Base-by-base conservation (phyloP, 106 monocot species). In the Cymbidium sinense region DNA sequence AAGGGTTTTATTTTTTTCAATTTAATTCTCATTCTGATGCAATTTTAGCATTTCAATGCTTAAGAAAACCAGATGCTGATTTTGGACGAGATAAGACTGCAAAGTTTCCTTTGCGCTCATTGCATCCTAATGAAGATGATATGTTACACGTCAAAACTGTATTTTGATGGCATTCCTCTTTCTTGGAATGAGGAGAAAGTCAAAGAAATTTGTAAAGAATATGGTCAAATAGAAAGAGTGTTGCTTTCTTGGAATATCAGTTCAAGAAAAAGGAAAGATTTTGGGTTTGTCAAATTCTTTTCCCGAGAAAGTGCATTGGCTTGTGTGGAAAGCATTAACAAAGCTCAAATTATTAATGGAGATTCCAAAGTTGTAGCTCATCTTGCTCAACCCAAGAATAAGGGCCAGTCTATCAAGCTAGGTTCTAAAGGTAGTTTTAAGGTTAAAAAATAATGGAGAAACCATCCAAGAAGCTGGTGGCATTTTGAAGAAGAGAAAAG, bases 1-100 rank as follows among this genome's bases (percentile, higher is more conserved):
- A 86, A 80, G 79, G 92, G 92, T 54, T 89, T 81, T 83, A 85
- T 83, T 72, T 85, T 87, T 67, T 75, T 92, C 85, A 92, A 58
- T 89, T 92, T 29, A 28, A 31, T 50, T 83, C 83, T 21, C 87
- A 89, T 78, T 74, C 81, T 71, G 83, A 83, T 85, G 92, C 92
- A 37, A 87, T 87, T 80, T 50, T 58, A 30, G 92, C 92, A 72
- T 87, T 89, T n/a, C n/a, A n/a, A n/a, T n/a, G n/a, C n/a, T n/a
- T n/a, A n/a, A n/a, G n/a, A n/a, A n/a, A n/a, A n/a, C 78, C 85
- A 52, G 89, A 87, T 85, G 86, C 83, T 51, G 39, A 87, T 61
- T 83, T 92, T 83, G 92, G 92, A 2, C 76, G 82, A 76, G 71
- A 78, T 41, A 70, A 39, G 64, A 89, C 85, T 81, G 92, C 85